Evolutionary conservation across 345 rosid genomes (phyloP).

Genomic region (Rubroshorea leprosula): DNA sequence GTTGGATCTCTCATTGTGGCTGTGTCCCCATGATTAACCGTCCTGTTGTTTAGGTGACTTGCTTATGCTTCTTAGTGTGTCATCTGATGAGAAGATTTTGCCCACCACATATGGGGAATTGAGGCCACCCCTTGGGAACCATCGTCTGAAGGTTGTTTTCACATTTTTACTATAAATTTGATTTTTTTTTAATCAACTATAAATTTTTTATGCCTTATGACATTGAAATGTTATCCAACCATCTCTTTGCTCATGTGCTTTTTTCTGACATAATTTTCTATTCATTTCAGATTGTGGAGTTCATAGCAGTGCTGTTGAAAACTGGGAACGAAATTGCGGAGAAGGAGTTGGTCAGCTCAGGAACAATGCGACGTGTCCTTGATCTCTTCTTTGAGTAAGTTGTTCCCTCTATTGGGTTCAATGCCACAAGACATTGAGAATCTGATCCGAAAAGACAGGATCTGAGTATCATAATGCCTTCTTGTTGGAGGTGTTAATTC

Average conservation of each 20-base stretch:
- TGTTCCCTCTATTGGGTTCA: background rate
- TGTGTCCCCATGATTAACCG: slow-evolving; percentile 12
- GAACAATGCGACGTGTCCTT: slow-evolving; percentile 64
- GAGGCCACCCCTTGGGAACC: slow-evolving; percentile 97
- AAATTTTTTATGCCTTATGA: background rate
- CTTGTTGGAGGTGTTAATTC: background rate
- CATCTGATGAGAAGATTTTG: slow-evolving; percentile 72
- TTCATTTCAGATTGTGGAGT: slow-evolving; percentile 80
- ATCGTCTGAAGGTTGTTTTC: slow-evolving; percentile 77
- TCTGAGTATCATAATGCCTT: background rate
- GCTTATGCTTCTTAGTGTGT: slow-evolving; percentile 62
- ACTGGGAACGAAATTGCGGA: slow-evolving; percentile 81
- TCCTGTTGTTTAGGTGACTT: slow-evolving; percentile 53
- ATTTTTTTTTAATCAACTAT: background rate
- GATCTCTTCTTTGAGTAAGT: slow-evolving; percentile 88
- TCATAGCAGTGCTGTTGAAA: slow-evolving; percentile 81
- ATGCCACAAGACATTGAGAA: slow-evolving; percentile 9
- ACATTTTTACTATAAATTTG: background rate
- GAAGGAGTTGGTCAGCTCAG: slow-evolving; percentile 75
- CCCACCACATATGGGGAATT: slow-evolving; percentile 92
- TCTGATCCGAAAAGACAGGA: background rate
- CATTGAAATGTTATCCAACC: too few species aligned
- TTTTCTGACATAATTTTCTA: background rate
- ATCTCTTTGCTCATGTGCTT: background rate
- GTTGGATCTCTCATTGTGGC: slow-evolving; percentile 4